Base-by-base conservation (phyloP, 306 rosid species). In the Purshia tridentata region DNA sequence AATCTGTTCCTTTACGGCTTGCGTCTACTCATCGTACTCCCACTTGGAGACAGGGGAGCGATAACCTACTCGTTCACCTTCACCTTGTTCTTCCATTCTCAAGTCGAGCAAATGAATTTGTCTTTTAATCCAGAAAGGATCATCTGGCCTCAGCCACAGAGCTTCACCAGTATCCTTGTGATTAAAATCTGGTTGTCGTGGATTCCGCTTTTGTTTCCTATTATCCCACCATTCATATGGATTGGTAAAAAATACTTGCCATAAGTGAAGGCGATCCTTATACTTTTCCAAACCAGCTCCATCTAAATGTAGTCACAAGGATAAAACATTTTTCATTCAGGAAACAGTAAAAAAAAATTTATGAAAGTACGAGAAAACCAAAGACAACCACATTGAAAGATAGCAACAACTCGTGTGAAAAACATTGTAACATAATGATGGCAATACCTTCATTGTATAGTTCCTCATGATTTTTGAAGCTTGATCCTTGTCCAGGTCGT, bases 211-310 rank as follows among this genome's bases (percentile, higher is more conserved):
- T 69, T 8, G 10, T 60, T 88, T 85, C 84, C 97, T 85, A 53
- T 65, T 47, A 87, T 89, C 97, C 95, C 95, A 81, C 98, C 98
- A 91, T 71, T 88, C 98, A 80, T 71, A 13, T 35, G 98, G 97
- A 77, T 74, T 84, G 79, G 77, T 15, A 66, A 89, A 88, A 73
- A 86, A 89, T 80, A 91, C 81, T 80, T 91, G 98, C 98, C 97
- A 89, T 76, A 89, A 81, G 80, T 86, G 73, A 69, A 88, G 84
- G 75, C 79, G 84, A 44, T 85, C 77, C 70, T 59, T 64, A 46
- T 74, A 48, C 45, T 51, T 82, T 56, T 74, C 76, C 67, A 45
- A 23, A 69, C 64, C 67, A 65, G 70, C 73, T 20, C 65, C 69
- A 29, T 77, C 91, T 83, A 68, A n/a, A 73, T 18, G 42, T 52